Conservation (phyloP, 139 green algal species). For the Ettlia oleoabundans region DNA sequence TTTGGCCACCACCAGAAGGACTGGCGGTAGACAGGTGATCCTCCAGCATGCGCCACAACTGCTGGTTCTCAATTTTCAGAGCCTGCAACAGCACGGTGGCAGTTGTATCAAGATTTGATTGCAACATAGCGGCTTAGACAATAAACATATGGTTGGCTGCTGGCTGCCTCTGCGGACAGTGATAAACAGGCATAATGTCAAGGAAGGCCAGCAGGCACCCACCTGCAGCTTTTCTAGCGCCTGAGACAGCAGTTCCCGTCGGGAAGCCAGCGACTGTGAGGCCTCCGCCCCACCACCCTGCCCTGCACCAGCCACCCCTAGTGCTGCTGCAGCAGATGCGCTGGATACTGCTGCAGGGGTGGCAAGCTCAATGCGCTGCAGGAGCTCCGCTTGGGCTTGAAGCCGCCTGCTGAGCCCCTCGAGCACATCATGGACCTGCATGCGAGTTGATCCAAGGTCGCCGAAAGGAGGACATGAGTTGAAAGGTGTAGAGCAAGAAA, state of each 20-base stretch:
- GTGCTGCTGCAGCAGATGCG: neutral
- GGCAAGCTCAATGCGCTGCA: constrained; percentile 5
- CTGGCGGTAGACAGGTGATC: constrained; percentile 2
- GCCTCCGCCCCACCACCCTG: too few species aligned
- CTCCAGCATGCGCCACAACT: constrained; percentile 27
- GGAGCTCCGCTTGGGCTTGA: constrained; percentile 12
- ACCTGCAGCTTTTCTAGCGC: constrained; percentile 31
- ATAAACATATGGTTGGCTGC: neutral
- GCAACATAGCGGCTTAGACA: neutral
- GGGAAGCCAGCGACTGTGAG: neutral
- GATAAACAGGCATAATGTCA: neutral
- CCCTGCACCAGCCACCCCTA: neutral
- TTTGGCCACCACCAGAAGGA: neutral
- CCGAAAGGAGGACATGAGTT: too few species aligned
- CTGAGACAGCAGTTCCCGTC: constrained; percentile 12
- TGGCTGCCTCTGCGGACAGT: too few species aligned
- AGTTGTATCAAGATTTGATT: neutral
- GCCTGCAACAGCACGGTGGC: constrained; percentile 2
- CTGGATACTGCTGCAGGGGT: too few species aligned
- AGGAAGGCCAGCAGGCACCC: neutral
- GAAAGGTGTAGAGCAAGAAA: neutral
- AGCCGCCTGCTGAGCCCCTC: constrained; percentile 16
- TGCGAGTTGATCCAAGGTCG: too few species aligned
- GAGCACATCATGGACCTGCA: constrained; percentile 12
- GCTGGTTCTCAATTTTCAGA: constrained; percentile 13